Base-by-base conservation (phyloP, 805 yeast genomes). In the Kodamaea lidongshanica region DNA sequence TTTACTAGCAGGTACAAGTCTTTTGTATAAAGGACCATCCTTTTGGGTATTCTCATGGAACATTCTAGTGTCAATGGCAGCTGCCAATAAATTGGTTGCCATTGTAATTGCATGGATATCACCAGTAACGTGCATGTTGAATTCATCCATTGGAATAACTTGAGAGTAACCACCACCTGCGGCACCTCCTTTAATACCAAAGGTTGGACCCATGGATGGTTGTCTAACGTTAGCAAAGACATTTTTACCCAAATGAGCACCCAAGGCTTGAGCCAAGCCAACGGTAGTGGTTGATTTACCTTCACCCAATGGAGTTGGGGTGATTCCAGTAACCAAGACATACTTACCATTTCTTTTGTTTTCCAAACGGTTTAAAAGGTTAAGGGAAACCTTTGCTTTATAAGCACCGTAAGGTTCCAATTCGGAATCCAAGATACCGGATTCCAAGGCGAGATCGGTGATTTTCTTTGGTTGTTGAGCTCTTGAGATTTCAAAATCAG, bases 131-230 rank as follows among this genome's bases (percentile, higher is more conserved):
- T 81, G 89, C 81, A 81, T 72, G 64, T 81, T 81, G 65, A 81
- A 81, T 52, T 81, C 92, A 56, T 81, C 89, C 92, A 81, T 81
- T 40, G 92, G 92, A 52, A 81, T 79, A 18, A 81, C 92, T 58
- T 81, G 89, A 16, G 92, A 78, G 52, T 80, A 81, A 37, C 92
- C 92, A 56, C 92, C 89, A 54, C 92, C 92, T 6, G 92, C 92
- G 44, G 92, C 92, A 61, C 92, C 92, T 58, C 92, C 92, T 56
- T 81, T 81, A 44, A 81, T 79, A 61, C 92, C 92, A 48, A 81
- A 81, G 12, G 92, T 81, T 41, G 92, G 92, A 33, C 92, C 92
- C 88, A 81, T 79, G 6, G 87, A 78, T 15, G 92, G 92, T 54
- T 81, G 92, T 67, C 92, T 74, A 30, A 81, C 92, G 51, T 80